phyloP scores from a whole-genome alignment of 768 basidiomycete species.

The Fistulinella prunicolor region DNA sequence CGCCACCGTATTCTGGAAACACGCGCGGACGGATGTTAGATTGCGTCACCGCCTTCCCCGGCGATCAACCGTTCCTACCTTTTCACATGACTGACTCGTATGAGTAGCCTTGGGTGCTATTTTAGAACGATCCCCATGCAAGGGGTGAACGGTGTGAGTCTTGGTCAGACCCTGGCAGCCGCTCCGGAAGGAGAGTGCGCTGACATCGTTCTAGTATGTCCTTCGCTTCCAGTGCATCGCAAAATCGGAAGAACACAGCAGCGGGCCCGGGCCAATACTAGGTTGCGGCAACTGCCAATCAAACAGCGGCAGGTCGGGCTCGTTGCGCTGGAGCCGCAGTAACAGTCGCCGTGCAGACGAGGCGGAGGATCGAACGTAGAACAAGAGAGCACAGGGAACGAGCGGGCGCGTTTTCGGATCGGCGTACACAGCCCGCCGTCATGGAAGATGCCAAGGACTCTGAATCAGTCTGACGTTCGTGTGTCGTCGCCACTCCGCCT shows the following conservation, averaged over 20 bases:
- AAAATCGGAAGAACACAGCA: slow-evolving; percentile 37
- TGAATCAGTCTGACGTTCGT: too few species aligned
- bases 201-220: too few species aligned
- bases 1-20: slow-evolving; percentile 55
- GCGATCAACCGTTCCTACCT: background rate
- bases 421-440: too few species aligned
- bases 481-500: too few species aligned
- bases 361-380: background rate
- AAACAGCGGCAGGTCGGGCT: slow-evolving; percentile 53
- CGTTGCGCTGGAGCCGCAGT: slow-evolving; percentile 54
- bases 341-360: slow-evolving; percentile 17
- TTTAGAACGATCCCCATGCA: slow-evolving; percentile 63
- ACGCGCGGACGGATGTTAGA: background rate
- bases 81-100: slow-evolving; percentile 38
- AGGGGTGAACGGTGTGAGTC: slow-evolving; percentile 54
- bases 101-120: slow-evolving; percentile 44
- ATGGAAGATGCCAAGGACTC: too few species aligned
- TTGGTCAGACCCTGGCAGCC: slow-evolving; percentile 70
- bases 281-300: slow-evolving; percentile 69
- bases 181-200: slow-evolving; percentile 39
- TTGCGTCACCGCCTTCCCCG: background rate
- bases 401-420: slow-evolving; percentile 34
- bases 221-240: slow-evolving; percentile 39
- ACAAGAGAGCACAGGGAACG: background rate
- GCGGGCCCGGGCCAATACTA: slow-evolving; percentile 41